Conservation (phyloP, 2,329 filamentous ascomycete species). For the Thielaviopsis musarum region DNA sequence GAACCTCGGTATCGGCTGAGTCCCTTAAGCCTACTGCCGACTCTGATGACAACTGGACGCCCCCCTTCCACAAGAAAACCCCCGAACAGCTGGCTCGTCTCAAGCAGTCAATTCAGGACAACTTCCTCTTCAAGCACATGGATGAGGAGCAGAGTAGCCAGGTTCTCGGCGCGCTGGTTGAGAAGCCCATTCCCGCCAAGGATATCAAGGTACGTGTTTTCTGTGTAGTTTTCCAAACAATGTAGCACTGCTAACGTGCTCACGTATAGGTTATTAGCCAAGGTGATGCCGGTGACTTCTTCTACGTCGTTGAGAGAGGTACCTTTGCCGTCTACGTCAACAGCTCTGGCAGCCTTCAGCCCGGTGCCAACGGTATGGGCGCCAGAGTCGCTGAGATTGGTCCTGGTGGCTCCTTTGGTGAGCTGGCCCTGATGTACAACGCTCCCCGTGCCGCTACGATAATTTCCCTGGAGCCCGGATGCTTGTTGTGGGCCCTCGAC, state of each 20-base stretch:
- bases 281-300: conserved; percentile 91
- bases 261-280: conserved; percentile 67
- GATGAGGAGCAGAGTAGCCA: conserved; percentile 84
- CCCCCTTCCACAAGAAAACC: conserved; percentile 71
- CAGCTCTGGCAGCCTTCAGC: conserved; percentile 54
- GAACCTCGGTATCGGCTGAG: conserved; percentile 92
- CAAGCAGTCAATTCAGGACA: conserved; percentile 64
- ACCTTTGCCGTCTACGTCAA: conserved; percentile 87
- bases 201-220: conserved; percentile 44
- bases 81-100: conserved; percentile 65
- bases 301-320: conserved; percentile 90
- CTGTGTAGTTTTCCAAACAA: not conserved
- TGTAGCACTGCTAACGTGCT: no score
- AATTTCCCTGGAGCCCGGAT: conserved; percentile 59
- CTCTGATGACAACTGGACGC: conserved; percentile 74
- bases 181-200: conserved; percentile 90
- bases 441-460: conserved; percentile 90
- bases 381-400: conserved; percentile 66
- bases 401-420: conserved; percentile 84
- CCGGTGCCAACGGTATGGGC: conserved; percentile 69
- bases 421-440: conserved; percentile 97
- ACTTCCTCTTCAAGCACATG: conserved; percentile 87
- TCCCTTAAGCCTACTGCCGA: conserved; percentile 80
- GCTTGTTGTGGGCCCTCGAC: conserved; percentile 85
- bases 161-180: conserved; percentile 76